Percentiles rank a stretch among this genome's conserved stretches.
Conservation (phyloP, 768 basidiomycete species). For the Tylopilus plumbeoviolaceoides region DNA sequence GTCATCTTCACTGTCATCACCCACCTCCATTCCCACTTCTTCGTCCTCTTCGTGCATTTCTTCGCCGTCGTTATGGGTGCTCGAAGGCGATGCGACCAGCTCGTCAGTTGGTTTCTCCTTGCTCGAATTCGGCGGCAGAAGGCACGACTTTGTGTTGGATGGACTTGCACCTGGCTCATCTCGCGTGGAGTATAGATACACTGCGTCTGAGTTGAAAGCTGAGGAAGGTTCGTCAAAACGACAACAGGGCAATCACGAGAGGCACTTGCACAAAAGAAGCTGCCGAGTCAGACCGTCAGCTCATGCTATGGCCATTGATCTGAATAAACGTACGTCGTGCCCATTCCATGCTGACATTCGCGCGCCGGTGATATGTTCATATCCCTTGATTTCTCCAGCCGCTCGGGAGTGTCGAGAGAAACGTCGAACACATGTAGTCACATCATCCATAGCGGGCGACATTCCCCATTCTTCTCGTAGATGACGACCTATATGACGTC, state of each 20-base stretch:
- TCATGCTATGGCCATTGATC: not conserved
- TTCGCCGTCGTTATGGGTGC: not conserved
- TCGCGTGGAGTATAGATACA: conserved; percentile 69
- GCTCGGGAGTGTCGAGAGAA: conserved; percentile 54
- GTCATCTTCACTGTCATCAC: conserved; percentile 27
- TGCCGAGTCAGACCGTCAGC: conserved; percentile 26
- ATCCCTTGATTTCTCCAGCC: conserved; percentile 32
- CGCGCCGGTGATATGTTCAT: conserved; percentile 74
- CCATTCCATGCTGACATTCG: conserved; percentile 67
- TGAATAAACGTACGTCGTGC: conserved; percentile 53
- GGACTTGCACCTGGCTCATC: conserved; percentile 46
- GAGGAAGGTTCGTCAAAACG: conserved; percentile 8
- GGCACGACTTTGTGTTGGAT: conserved; percentile 20
- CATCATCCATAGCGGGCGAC: conserved; percentile 40
- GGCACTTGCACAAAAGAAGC: conserved; percentile 60
- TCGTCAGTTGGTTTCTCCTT: not conserved
- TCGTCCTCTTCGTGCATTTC: conserved; percentile 17
- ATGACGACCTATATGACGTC: conserved; percentile 62
- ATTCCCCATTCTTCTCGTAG: conserved; percentile 70
- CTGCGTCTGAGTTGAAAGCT: conserved; percentile 73
- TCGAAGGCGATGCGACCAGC: not conserved
- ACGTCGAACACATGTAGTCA: conserved; percentile 77
- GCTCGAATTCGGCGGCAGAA: conserved; percentile 29
- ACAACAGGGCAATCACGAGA: not conserved
- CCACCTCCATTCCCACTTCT: conserved; percentile 27